A percentile compares a stretch with the other conserved stretches of the same genome.
phyloP scores from a whole-genome alignment of 2,329 filamentous ascomycete species.

The Hymenoscyphus salicellus region DNA sequence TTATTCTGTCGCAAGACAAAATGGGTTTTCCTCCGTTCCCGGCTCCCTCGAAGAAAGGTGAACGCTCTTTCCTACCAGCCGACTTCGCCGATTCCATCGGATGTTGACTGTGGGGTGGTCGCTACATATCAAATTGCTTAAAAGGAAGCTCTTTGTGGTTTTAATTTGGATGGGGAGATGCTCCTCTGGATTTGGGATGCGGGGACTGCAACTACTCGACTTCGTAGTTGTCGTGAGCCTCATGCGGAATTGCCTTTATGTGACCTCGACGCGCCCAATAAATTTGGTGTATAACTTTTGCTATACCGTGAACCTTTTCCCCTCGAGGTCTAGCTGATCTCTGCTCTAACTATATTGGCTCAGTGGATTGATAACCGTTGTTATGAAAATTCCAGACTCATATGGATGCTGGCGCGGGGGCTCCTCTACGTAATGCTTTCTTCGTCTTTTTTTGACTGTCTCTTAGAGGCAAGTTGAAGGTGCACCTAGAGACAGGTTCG shows the following conservation, averaged over 20 bases:
- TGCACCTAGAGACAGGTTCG: no score
- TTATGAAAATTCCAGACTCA: no score
- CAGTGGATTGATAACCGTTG: no score
- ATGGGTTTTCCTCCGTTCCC: constrained; percentile 44
- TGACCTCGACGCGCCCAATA: not conserved
- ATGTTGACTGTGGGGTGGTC: constrained; percentile 45
- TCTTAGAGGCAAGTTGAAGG: no score
- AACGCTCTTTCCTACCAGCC: constrained; percentile 45
- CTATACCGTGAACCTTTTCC: not conserved
- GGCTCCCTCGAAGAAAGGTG: constrained; percentile 40
- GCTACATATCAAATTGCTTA: constrained; percentile 34
- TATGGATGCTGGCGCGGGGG: no score
- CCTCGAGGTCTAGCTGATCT: not conserved
- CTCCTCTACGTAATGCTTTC: no score
- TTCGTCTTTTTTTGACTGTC: no score
- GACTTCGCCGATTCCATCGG: constrained; percentile 37
- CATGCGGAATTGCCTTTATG: not conserved
- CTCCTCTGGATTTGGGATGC: not conserved
- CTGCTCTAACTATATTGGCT: not conserved
- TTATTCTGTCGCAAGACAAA: constrained; percentile 32
- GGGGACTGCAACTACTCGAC: not conserved
- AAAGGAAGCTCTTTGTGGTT: not conserved
- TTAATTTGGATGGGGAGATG: not conserved
- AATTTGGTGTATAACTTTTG: not conserved
- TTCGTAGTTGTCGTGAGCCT: not conserved